These are phyloP conservation scores for Lichtheimia hyalospora DNA, from an alignment of 371 early-diverging fungal genomes.

Conservation along the genomic window DNA sequence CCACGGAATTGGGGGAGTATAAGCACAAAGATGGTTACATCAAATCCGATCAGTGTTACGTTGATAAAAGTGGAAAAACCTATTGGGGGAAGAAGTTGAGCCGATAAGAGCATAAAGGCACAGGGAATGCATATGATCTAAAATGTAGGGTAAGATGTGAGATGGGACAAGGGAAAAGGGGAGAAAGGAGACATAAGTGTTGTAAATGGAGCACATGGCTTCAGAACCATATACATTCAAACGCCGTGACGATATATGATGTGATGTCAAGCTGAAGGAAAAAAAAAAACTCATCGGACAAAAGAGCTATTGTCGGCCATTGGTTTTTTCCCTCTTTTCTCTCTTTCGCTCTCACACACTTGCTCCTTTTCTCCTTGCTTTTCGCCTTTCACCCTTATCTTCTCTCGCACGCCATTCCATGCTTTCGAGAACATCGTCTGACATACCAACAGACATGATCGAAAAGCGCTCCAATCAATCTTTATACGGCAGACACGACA, in stretches of 20 bases:
- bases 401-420: background rate
- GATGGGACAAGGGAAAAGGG: too few relatives aligned
- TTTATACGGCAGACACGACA: conserved; percentile 13
- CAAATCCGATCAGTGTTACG: too few relatives aligned
- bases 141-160: too few relatives aligned
- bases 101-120: too few relatives aligned
- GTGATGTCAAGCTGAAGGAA: background rate
- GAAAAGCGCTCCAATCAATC: conserved; percentile 20
- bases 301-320: background rate
- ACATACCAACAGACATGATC: conserved; percentile 7
- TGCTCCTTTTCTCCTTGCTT: conserved; percentile 3
- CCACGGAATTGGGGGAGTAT: too few relatives aligned
- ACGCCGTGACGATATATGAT: background rate
- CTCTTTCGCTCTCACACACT: conserved; percentile 4
- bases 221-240: background rate
- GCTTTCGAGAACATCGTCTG: conserved; percentile 4
- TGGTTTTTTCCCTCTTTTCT: conserved; percentile 9
- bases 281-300: background rate
- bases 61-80: too few relatives aligned
- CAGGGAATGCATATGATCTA: too few relatives aligned
- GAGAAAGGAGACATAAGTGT: too few relatives aligned
- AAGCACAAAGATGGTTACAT: too few relatives aligned
- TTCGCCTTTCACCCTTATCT: background rate
- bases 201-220: too few relatives aligned
- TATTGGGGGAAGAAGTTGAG: too few relatives aligned